Percentiles rank a stretch among this genome's conserved stretches.
Conservation (phyloP, 306 rosid species). For the Glycine latifolia region DNA sequence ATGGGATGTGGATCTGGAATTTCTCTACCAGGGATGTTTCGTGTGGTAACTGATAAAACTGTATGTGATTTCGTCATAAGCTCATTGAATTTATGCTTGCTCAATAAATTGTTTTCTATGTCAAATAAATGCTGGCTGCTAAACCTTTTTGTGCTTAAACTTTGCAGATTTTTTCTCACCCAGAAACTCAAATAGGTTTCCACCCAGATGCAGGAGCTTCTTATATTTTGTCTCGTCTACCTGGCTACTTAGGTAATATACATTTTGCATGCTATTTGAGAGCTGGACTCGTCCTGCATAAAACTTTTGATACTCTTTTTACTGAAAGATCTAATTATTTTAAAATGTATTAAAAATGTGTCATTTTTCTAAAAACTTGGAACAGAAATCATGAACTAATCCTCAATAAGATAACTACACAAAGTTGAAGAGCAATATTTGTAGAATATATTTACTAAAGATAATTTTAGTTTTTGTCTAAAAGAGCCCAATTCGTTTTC, state of each 20-base stretch:
- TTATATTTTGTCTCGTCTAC: conserved; percentile 87
- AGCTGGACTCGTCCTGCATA: conserved; percentile 4
- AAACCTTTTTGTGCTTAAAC: conserved; percentile 34
- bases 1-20: conserved; percentile 98
- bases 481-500: neutral
- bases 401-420: conserved; percentile 30
- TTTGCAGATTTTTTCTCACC: conserved; percentile 77
- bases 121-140: conserved; percentile 18
- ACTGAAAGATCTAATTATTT: neutral
- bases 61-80: conserved; percentile 59
- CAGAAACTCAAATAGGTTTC: conserved; percentile 94
- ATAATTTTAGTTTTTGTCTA: conserved; percentile 9
- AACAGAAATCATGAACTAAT: conserved; percentile 18
- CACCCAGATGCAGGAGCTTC: conserved; percentile 99
- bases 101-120: neutral
- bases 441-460: neutral
- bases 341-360: neutral
- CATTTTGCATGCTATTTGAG: conserved; percentile 35
- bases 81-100: conserved; percentile 10
- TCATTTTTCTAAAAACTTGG: neutral
- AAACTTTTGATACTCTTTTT: conserved; percentile 4
- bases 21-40: conserved; percentile 88
- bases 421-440: conserved; percentile 25
- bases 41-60: conserved; percentile 86
- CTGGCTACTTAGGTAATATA: conserved; percentile 85